Evolutionary conservation across 129 eudicot genomes (phyloP).

Genomic region (Pittosporum tobira): DNA sequence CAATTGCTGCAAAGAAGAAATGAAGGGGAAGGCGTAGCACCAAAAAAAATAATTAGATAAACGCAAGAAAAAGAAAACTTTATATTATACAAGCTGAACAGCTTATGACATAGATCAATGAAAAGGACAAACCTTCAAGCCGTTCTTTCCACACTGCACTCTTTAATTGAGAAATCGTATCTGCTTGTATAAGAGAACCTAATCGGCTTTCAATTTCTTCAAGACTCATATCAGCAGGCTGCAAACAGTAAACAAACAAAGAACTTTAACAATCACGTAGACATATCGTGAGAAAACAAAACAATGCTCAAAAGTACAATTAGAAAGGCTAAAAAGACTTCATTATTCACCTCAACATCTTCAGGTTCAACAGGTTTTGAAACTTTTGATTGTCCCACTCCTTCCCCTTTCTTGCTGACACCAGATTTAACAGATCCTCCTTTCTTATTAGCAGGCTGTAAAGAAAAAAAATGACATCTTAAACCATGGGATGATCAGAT

Average conservation of each 20-base stretch:
- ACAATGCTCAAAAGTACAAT: neutral
- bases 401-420: slow-evolving; percentile 71
- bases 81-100: neutral
- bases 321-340: neutral
- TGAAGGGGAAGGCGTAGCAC: neutral
- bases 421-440: slow-evolving; percentile 53
- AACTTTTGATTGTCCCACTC: slow-evolving; percentile 44
- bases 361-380: slow-evolving; percentile 58
- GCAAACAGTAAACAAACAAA: slow-evolving; percentile 17
- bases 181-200: slow-evolving; percentile 71
- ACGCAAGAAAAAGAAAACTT: too few species aligned
- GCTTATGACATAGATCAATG: neutral
- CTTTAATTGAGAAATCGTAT: slow-evolving; percentile 68
- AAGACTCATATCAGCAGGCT: slow-evolving; percentile 96
- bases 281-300: neutral
- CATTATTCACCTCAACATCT: slow-evolving; percentile 75
- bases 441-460: slow-evolving; percentile 72
- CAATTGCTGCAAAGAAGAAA: slow-evolving; percentile 49
- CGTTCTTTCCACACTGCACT: slow-evolving; percentile 99
- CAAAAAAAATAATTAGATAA: neutral
- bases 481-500: neutral
- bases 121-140: slow-evolving; percentile 62
- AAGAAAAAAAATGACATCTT: neutral
- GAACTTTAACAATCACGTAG: neutral
- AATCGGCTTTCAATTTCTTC: slow-evolving; percentile 87